phyloP scores from a whole-genome alignment of 441 rosid species.

The Arabidopsis hybrid region DNA sequence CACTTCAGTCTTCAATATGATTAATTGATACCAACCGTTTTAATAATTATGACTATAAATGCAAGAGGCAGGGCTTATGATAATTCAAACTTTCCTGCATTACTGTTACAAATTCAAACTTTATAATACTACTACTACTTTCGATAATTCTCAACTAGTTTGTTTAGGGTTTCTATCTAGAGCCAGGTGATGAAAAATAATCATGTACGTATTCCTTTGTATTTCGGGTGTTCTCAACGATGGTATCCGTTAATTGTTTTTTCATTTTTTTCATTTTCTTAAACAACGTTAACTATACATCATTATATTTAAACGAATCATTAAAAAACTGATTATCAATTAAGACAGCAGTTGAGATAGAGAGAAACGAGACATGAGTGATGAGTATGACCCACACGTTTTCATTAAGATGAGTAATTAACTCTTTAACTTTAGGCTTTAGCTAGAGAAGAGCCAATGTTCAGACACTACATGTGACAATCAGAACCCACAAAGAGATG shows the following conservation, averaged over 20 bases:
- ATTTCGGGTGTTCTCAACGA: neutral
- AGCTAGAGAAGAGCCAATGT: slow-evolving; percentile 9
- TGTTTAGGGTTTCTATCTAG: too few relatives aligned
- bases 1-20: slow-evolving; percentile 30
- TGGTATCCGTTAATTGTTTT: neutral
- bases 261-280: neutral
- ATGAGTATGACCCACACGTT: slow-evolving; percentile 36
- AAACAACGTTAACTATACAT: neutral
- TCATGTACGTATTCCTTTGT: neutral
- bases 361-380: slow-evolving; percentile 27
- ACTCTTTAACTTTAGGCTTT: slow-evolving; percentile 17
- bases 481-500: slow-evolving; percentile 26
- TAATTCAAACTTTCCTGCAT: neutral
- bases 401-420: slow-evolving; percentile 30
- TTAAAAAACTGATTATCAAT: slow-evolving; percentile 6
- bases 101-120: neutral
- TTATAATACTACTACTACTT: neutral
- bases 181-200: neutral
- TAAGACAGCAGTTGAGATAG: slow-evolving; percentile 10
- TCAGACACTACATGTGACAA: slow-evolving; percentile 37
- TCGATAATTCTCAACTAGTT: neutral
- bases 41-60: slow-evolving; percentile 20
- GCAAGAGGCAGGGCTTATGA: slow-evolving; percentile 25
- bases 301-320: slow-evolving; percentile 1
- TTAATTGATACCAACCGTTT: slow-evolving; percentile 31